phyloP scores from a whole-genome alignment of 768 basidiomycete species.

The Tephrocybe sp. region DNA sequence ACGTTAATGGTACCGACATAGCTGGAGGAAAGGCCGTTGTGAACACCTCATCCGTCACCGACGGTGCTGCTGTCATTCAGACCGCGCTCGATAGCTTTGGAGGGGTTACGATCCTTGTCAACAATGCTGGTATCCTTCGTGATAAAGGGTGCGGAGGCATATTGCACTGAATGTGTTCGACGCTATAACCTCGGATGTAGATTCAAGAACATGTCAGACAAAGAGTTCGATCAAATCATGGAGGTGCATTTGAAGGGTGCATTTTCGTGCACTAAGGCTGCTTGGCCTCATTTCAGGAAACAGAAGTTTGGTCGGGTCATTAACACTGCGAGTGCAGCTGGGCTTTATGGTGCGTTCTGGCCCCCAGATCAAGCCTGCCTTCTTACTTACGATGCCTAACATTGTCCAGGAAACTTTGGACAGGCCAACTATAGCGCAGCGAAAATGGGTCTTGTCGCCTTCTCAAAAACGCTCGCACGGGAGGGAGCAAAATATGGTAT shows the following conservation, averaged over 20 bases:
- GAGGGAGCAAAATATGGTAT: slow-evolving; percentile 95
- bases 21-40: slow-evolving; percentile 88
- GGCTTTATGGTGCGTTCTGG: slow-evolving; percentile 71
- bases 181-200: slow-evolving; percentile 33
- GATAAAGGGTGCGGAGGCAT: slow-evolving; percentile 62
- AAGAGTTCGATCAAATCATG: slow-evolving; percentile 88
- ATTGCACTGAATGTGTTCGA: not conserved
- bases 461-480: slow-evolving; percentile 89
- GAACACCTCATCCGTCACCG: slow-evolving; percentile 84
- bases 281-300: slow-evolving; percentile 93
- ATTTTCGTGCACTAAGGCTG: slow-evolving; percentile 90
- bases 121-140: slow-evolving; percentile 92
- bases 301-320: slow-evolving; percentile 94
- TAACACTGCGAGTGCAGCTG: slow-evolving; percentile 94
- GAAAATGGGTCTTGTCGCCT: slow-evolving; percentile 93
- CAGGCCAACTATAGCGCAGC: slow-evolving; percentile 98
- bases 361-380: not conserved
- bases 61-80: slow-evolving; percentile 85
- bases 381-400: not conserved
- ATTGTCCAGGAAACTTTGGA: slow-evolving; percentile 81
- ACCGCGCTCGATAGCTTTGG: slow-evolving; percentile 87
- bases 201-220: slow-evolving; percentile 97
- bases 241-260: slow-evolving; percentile 94
- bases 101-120: slow-evolving; percentile 82
- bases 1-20: slow-evolving; percentile 26